phyloP scores from a whole-genome alignment of 139 green algal genomes.

The Picochlorum sp. region DNA sequence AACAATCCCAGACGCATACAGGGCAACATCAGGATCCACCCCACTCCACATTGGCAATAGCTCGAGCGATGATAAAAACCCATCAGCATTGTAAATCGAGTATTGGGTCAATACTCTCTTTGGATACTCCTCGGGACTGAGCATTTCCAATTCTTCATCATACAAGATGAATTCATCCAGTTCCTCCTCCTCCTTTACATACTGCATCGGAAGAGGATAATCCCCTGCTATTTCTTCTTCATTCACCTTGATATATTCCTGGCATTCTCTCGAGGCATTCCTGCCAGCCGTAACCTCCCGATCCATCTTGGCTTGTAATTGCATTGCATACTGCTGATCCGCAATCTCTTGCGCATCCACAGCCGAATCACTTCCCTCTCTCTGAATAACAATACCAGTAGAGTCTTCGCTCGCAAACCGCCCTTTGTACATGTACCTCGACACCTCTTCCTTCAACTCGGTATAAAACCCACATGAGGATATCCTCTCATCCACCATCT shows the following conservation, averaged over 20 bases:
- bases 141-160: slow-evolving; percentile 62
- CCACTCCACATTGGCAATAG: slow-evolving; percentile 81
- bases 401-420: background rate
- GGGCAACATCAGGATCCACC: slow-evolving; percentile 71
- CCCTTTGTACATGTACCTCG: background rate
- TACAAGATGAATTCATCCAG: slow-evolving; percentile 78
- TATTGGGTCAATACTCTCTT: slow-evolving; percentile 67
- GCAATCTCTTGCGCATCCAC: slow-evolving; percentile 22
- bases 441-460: background rate
- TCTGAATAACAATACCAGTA: slow-evolving; percentile 1
- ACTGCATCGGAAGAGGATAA: slow-evolving; percentile 78
- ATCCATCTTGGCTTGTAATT: slow-evolving; percentile 74
- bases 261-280: background rate
- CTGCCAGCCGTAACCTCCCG: slow-evolving; percentile 18
- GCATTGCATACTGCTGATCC: slow-evolving; percentile 61
- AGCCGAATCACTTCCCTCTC: background rate
- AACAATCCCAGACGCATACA: slow-evolving; percentile 75
- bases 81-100: slow-evolving; percentile 78
- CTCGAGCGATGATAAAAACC: slow-evolving; percentile 73
- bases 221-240: slow-evolving; percentile 90
- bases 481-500: background rate
- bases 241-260: slow-evolving; percentile 78
- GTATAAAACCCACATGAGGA: background rate
- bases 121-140: slow-evolving; percentile 68
- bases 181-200: slow-evolving; percentile 73